These are phyloP conservation scores for Cichorium intybus DNA, from an alignment of 140 eudicot species.

Conservation along the genomic window DNA sequence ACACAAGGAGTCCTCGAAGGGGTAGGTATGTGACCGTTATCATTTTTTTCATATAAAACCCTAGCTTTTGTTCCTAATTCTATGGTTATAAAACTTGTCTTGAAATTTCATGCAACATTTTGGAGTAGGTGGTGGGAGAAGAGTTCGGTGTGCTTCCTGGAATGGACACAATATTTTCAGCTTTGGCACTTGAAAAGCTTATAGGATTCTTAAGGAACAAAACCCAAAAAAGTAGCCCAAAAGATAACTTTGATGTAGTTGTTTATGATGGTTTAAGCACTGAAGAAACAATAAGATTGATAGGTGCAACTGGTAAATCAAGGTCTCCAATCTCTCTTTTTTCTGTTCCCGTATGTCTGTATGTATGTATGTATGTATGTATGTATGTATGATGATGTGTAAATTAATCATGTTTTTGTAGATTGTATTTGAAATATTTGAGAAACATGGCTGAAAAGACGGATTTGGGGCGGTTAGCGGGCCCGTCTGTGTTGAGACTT, in stretches of 20 bases:
- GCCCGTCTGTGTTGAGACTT: conserved; percentile 87
- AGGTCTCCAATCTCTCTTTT: conserved; percentile 39
- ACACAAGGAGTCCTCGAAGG: conserved; percentile 97
- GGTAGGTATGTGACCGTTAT: conserved; percentile 78
- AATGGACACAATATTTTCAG: conserved; percentile 92
- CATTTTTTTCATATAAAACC: not conserved
- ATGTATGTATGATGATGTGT: conserved; percentile 1
- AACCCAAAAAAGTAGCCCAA: conserved; percentile 32
- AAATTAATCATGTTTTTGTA: conserved; percentile 23
- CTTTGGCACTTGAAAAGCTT: conserved; percentile 61
- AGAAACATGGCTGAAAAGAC: conserved; percentile 83
- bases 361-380: not conserved
- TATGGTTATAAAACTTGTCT: not conserved
- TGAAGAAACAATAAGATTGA: conserved; percentile 81
- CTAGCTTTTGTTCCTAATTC: not conserved
- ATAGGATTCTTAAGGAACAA: conserved; percentile 49
- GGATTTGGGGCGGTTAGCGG: conserved; percentile 83
- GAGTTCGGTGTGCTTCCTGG: conserved; percentile 99
- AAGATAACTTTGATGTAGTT: conserved; percentile 55
- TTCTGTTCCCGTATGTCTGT: not conserved
- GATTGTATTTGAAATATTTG: conserved; percentile 80
- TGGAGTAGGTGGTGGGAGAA: conserved; percentile 86
- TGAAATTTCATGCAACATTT: conserved; percentile 14
- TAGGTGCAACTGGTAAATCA: conserved; percentile 82
- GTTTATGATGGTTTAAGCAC: conserved; percentile 83